A percentile compares a stretch with the other conserved stretches of the same genome.
phyloP scores from a whole-genome alignment of 2,329 filamentous ascomycete genomes.

The Alternaria longipes region DNA sequence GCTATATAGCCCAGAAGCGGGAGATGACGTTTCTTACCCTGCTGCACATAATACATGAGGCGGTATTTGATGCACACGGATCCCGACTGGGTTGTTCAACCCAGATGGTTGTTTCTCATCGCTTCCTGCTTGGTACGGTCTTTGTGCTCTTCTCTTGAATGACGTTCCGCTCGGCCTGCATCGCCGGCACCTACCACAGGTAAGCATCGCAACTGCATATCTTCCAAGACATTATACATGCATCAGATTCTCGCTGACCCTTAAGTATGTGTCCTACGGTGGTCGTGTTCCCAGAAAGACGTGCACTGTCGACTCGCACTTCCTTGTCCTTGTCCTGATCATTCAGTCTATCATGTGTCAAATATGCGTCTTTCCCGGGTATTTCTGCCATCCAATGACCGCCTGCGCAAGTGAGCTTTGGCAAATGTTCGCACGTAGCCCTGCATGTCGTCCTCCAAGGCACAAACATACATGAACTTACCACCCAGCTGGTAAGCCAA shows the following conservation, averaged over 20 bases:
- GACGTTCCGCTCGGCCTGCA: neutral
- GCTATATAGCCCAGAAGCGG: constrained; percentile 2
- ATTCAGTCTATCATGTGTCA: neutral
- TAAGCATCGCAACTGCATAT: neutral
- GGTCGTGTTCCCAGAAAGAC: neutral
- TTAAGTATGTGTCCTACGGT: neutral
- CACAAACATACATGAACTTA: neutral
- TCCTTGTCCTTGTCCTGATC: neutral
- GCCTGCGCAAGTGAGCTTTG: neutral
- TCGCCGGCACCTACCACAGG: neutral
- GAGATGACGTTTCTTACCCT: constrained; percentile 15
- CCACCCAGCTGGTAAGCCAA: neutral
- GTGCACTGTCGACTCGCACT: neutral
- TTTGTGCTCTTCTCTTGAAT: neutral
- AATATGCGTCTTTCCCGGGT: neutral
- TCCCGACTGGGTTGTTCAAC: neutral
- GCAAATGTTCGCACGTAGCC: neutral
- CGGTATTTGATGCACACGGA: neutral
- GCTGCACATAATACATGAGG: constrained; percentile 6
- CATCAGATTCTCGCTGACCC: neutral
- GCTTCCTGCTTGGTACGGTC: neutral
- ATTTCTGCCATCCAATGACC: neutral
- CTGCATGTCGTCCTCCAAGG: neutral
- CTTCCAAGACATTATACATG: neutral
- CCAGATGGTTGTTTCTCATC: neutral